Evolutionary conservation across 805 yeast species (phyloP).

Genomic region (Myxozyma geophila): DNA sequence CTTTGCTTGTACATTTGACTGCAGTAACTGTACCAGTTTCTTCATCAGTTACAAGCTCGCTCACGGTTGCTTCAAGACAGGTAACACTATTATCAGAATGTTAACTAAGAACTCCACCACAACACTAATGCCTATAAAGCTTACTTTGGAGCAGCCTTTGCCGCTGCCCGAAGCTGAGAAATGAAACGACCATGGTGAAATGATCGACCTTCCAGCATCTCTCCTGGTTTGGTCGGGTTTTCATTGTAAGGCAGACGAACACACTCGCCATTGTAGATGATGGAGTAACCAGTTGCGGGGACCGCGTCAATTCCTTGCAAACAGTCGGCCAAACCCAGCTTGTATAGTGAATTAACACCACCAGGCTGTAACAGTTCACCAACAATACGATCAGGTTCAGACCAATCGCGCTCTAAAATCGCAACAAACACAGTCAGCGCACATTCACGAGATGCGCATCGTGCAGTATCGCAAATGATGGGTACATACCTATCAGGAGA

Average conservation of each 20-base stretch:
- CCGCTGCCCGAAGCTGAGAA: conserved; percentile 72
- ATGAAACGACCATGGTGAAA: conserved; percentile 93
- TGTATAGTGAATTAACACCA: conserved; percentile 82
- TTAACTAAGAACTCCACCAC: not conserved
- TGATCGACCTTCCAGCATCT: conserved; percentile 68
- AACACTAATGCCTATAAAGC: not conserved
- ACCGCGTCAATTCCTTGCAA: conserved; percentile 77
- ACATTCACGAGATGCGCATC: not conserved
- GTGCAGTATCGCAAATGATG: not conserved
- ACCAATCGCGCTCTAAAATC: conserved; percentile 77
- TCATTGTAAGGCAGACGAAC: conserved; percentile 71
- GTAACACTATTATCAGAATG: conserved; percentile 59
- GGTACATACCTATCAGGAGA: conserved; percentile 51
- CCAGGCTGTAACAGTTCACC: conserved; percentile 98
- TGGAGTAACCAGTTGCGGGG: conserved; percentile 77
- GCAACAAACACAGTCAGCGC: not conserved
- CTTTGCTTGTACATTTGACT: conserved; percentile 54
- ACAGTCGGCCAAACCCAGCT: conserved; percentile 81
- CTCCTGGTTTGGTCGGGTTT: conserved; percentile 24
- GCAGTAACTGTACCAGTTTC: conserved; percentile 67
- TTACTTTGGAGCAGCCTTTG: conserved; percentile 57
- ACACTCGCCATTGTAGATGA: conserved; percentile 63
- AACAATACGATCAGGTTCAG: conserved; percentile 91
- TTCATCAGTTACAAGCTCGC: conserved; percentile 61
- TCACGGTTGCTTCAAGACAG: conserved; percentile 82